These are phyloP conservation scores for Alternaria incomplexa DNA, from an alignment of 2,329 filamentous ascomycete genomes.

Conservation along the genomic window DNA sequence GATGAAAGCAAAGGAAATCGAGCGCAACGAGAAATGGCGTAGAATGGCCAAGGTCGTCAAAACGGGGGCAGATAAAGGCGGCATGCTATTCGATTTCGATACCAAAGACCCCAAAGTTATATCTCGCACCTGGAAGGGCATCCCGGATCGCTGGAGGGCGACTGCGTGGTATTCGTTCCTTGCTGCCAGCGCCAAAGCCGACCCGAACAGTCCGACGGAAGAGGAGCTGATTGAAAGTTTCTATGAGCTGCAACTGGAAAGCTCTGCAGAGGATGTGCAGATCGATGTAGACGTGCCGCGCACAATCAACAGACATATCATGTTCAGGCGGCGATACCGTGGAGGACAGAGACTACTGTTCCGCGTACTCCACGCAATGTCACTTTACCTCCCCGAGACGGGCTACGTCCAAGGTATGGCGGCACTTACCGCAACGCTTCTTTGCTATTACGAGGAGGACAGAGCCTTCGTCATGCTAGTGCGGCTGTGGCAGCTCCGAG, in stretches of 20 bases:
- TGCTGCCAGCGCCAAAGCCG: slow-evolving; percentile 72
- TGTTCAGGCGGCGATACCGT: slow-evolving; percentile 91
- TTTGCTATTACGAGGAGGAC: slow-evolving; percentile 98
- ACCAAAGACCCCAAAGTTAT: slow-evolving; percentile 78
- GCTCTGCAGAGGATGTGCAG: slow-evolving; percentile 89
- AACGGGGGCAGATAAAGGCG: slow-evolving; percentile 59
- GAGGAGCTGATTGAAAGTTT: slow-evolving; percentile 74
- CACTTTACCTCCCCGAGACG: slow-evolving; percentile 86
- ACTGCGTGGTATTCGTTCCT: slow-evolving; percentile 96
- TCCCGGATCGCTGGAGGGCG: slow-evolving; percentile 92
- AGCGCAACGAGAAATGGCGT: slow-evolving; percentile 70
- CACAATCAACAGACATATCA: slow-evolving; percentile 94
- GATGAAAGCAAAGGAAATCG: slow-evolving; percentile 65
- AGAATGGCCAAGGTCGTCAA: slow-evolving; percentile 65
- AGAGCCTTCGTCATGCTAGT: slow-evolving; percentile 94
- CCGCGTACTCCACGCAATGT: slow-evolving; percentile 88
- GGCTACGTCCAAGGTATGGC: slow-evolving; percentile 99
- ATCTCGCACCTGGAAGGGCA: slow-evolving; percentile 95
- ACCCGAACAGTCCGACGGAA: slow-evolving; percentile 67
- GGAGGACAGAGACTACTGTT: slow-evolving; percentile 90
- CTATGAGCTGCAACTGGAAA: slow-evolving; percentile 72
- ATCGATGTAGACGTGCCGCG: slow-evolving; percentile 97
- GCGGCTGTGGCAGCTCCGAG: slow-evolving; percentile 88
- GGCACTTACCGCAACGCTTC: slow-evolving; percentile 84
- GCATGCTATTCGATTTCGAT: slow-evolving; percentile 80